These are phyloP conservation scores for Blumeria hordei DNA, from an alignment of 2,329 filamentous ascomycete genomes.

Conservation along the genomic window DNA sequence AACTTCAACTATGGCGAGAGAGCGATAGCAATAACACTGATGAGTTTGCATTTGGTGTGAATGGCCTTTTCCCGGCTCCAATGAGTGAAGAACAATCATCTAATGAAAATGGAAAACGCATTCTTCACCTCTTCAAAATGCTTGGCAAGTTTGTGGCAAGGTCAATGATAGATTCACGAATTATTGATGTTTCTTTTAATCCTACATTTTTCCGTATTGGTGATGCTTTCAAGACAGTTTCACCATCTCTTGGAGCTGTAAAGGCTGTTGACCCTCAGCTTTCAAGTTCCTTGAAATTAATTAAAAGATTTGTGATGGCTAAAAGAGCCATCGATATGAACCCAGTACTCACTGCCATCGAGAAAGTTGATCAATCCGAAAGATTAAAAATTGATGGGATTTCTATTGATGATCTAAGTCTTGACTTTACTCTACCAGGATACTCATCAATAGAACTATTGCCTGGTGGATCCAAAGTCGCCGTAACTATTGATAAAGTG, in stretches of 20 bases:
- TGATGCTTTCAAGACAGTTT: slow-evolving; percentile 37
- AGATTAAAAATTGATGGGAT: slow-evolving; percentile 52
- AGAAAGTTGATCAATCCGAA: slow-evolving; percentile 48
- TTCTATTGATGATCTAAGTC: slow-evolving; percentile 59
- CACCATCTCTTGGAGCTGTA: slow-evolving; percentile 68
- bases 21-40: slow-evolving; percentile 48
- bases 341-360: slow-evolving; percentile 32
- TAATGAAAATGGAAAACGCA: slow-evolving; percentile 61
- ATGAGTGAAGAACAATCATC: slow-evolving; percentile 55
- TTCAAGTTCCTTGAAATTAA: slow-evolving; percentile 59
- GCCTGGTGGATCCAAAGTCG: slow-evolving; percentile 44
- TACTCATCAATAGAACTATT: slow-evolving; percentile 70
- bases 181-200: slow-evolving; percentile 94
- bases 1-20: slow-evolving; percentile 88
- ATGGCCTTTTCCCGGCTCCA: slow-evolving; percentile 76
- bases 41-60: slow-evolving; percentile 65
- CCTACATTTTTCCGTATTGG: slow-evolving; percentile 93
- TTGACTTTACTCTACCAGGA: slow-evolving; percentile 89
- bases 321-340: slow-evolving; percentile 69
- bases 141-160: slow-evolving; percentile 93
- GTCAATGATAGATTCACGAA: slow-evolving; percentile 93
- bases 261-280: slow-evolving; percentile 72
- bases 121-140: slow-evolving; percentile 72
- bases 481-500: slow-evolving; percentile 81
- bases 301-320: slow-evolving; percentile 65